phyloP scores from a whole-genome alignment of 2,329 filamentous ascomycete genomes.

The Cladosporium sp. region DNA sequence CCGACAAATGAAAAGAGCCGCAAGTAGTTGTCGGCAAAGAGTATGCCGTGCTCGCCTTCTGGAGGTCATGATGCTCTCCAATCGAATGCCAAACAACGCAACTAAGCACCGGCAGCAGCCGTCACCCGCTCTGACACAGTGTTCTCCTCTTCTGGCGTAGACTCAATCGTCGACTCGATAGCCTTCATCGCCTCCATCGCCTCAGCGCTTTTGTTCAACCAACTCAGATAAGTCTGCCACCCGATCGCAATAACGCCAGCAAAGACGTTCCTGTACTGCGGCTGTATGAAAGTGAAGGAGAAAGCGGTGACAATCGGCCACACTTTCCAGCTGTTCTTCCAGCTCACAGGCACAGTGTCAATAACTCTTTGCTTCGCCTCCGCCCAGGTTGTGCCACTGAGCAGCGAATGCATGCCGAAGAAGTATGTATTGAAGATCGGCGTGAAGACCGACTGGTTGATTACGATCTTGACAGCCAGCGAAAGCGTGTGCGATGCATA shows the following conservation, averaged over 20 bases:
- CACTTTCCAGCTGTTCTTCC: slow-evolving; percentile 77
- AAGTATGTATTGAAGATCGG: slow-evolving; percentile 60
- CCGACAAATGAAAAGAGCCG: neutral
- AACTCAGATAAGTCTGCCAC: slow-evolving; percentile 90
- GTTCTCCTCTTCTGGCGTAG: slow-evolving; percentile 12
- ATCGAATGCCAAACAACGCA: neutral
- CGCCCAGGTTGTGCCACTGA: slow-evolving; percentile 60
- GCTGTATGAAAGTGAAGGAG: slow-evolving; percentile 78
- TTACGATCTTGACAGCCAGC: slow-evolving; percentile 71
- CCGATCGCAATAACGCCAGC: slow-evolving; percentile 74
- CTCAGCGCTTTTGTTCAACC: slow-evolving; percentile 73
- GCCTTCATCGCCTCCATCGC: slow-evolving; percentile 25
- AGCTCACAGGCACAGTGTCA: slow-evolving; percentile 73
- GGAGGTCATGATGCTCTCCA: neutral
- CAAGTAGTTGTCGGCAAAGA: neutral
- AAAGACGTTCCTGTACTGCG: slow-evolving; percentile 79
- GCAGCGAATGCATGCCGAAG: slow-evolving; percentile 52
- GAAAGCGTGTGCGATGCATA: slow-evolving; percentile 71
- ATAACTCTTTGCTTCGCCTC: slow-evolving; percentile 71
- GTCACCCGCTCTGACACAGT: slow-evolving; percentile 9
- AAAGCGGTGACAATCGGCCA: slow-evolving; percentile 88
- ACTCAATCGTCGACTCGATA: slow-evolving; percentile 10
- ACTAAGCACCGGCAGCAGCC: slow-evolving; percentile 16
- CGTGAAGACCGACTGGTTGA: slow-evolving; percentile 81
- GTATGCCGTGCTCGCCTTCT: neutral